A percentile compares a stretch with the other conserved stretches of the same genome.
phyloP scores from a whole-genome alignment of 2,329 filamentous ascomycete species.

The Neurospora crassa region DNA sequence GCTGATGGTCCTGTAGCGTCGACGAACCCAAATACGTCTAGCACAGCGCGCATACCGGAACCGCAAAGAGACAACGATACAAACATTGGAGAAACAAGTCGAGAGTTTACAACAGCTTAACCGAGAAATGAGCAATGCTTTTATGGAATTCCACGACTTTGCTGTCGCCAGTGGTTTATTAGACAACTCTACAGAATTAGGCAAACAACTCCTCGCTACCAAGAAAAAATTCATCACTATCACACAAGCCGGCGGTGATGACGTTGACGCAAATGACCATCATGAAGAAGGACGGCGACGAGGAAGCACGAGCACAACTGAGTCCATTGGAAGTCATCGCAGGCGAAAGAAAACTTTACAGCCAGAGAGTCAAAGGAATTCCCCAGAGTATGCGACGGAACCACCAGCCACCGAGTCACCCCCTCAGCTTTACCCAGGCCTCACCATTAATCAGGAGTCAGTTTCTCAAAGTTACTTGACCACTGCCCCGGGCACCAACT shows the following conservation, averaged over 20 bases:
- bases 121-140: constrained; percentile 63
- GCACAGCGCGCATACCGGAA: constrained; percentile 79
- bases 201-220: constrained; percentile 44
- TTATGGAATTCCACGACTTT: constrained; percentile 57
- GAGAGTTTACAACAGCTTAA: constrained; percentile 59
- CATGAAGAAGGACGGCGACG: constrained; percentile 9
- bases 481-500: neutral
- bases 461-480: constrained; percentile 2
- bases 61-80: constrained; percentile 75
- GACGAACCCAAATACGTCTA: constrained; percentile 77
- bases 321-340: constrained; percentile 2
- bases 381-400: neutral
- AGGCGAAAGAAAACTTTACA: neutral
- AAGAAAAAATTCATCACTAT: constrained; percentile 50
- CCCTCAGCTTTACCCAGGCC: constrained; percentile 19
- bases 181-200: constrained; percentile 45
- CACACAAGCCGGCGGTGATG: constrained; percentile 35
- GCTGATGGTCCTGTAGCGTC: constrained; percentile 37
- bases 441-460: constrained; percentile 19
- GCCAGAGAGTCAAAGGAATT: neutral
- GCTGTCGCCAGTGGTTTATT: constrained; percentile 49
- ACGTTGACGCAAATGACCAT: constrained; percentile 25
- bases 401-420: neutral
- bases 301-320: constrained; percentile 2
- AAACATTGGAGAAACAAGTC: constrained; percentile 61